Evolutionary conservation across 73 alveolate genomes (phyloP), one percentile per base, ranked within the genome.

Genomic region (Tetrahymena thermophila): DNA sequence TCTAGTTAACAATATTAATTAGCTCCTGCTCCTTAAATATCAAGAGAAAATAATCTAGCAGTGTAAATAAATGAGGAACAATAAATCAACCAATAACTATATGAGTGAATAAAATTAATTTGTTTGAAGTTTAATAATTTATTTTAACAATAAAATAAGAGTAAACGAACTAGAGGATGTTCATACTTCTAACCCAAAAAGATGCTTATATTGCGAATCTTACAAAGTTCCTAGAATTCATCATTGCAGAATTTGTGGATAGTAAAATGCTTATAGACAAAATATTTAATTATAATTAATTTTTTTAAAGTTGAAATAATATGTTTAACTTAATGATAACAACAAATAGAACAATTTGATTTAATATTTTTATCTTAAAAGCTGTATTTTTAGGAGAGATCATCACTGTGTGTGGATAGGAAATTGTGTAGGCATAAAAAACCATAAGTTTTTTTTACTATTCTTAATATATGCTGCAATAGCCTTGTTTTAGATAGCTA

Each of bases 321-420:
- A 6, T 4, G 0, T 9, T 40, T 0, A 40, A 40, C 4, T 40
- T 40, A 40, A 6, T 40, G 4, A 8, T 40, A 6, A 4, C 15
- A 8, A 40, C 0, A 40, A 40, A 40, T 40, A 40, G 8, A 28
- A 71, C 4, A 0, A 50, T 14, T 25, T 71, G 17, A 71, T 71
- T 57, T 0, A 71, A n/a, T 71, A 31, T 28, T 71, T 71, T 8
- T 71, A 19, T 7, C 4, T 5, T 13, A 28, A 71, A 71, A 71
- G 89, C 23, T 94, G 96, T 34, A 94, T 96, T 35, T 85, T 38
- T 37, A 38, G 95, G 96, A 97, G 96, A 97, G 98, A 97, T 85
- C 98, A 97, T 55, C 98, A 97, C 55, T 97, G 98, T 35, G 97
- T 97, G 3, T 97, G 98, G 98, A 95, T 97, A 9, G 96, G 96